Percentiles rank a stretch among this genome's conserved stretches.
Evolutionary conservation across 2,329 filamentous ascomycete genomes (phyloP).

Genomic region (Trichoderma guizhouense): DNA sequence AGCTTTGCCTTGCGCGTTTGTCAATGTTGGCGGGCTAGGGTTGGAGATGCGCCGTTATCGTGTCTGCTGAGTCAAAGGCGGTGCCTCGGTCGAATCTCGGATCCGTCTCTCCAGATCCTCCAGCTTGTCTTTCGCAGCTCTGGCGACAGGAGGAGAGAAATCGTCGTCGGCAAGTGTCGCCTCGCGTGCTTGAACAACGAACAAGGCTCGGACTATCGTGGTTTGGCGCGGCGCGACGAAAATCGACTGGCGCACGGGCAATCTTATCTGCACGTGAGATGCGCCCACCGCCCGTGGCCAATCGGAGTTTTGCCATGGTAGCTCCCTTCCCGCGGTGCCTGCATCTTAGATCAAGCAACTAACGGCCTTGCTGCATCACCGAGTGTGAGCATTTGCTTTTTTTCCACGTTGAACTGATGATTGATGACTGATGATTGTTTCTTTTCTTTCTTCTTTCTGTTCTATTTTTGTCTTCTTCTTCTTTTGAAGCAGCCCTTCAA

Average conservation of each 20-base stretch:
- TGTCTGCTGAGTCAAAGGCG: neutral
- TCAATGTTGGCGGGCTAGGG: neutral
- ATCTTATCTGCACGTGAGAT: constrained; percentile 23
- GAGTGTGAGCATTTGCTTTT: neutral
- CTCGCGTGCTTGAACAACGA: neutral
- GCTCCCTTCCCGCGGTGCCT: constrained; percentile 1
- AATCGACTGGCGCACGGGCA: constrained; percentile 15
- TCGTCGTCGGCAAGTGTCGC: neutral
- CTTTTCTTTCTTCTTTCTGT: neutral
- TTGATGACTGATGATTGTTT: neutral
- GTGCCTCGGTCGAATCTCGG: neutral
- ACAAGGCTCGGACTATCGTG: constrained; percentile 2
- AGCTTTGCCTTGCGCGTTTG: constrained; percentile 3
- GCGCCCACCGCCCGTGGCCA: constrained; percentile 18
- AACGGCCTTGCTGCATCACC: neutral
- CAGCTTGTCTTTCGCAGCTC: neutral
- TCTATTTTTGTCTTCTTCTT: neutral
- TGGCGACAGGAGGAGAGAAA: neutral
- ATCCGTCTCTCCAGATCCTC: neutral
- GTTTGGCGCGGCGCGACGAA: constrained; percentile 26
- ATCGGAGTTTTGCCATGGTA: constrained; percentile 26
- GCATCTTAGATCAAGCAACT: constrained; percentile 7
- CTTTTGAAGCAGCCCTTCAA: neutral
- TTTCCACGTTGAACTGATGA: neutral
- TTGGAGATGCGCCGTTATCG: neutral